These are phyloP conservation scores for Pythium dissimile DNA, from an alignment of 352 stramenopile genomes.

Conservation along the genomic window DNA sequence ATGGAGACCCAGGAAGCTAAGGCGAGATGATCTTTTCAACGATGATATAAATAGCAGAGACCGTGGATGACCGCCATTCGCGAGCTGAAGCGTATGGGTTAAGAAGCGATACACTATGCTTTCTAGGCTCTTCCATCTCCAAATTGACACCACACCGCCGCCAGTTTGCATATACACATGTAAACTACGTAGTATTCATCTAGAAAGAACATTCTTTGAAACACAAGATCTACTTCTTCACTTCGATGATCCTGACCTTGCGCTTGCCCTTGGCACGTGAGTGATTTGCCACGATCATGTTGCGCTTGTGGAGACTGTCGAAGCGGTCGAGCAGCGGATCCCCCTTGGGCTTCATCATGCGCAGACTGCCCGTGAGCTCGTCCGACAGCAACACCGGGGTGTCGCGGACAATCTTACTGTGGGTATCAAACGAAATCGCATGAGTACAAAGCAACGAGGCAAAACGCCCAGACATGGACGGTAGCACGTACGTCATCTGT, in stretches of 20 bases:
- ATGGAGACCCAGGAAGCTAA: too few species aligned
- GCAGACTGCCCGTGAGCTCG: constrained; percentile 78
- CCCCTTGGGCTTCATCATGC: constrained; percentile 76
- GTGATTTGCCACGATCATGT: constrained; percentile 75
- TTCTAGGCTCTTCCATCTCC: too few species aligned
- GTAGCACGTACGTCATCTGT: constrained; percentile 59
- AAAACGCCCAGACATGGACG: background rate
- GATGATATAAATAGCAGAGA: too few species aligned
- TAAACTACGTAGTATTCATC: too few species aligned
- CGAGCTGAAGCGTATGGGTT: too few species aligned
- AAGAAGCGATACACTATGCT: too few species aligned
- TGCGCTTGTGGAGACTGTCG: constrained; percentile 86
- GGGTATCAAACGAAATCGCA: constrained; percentile 4
- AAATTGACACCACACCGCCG: too few species aligned
- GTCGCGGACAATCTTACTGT: constrained; percentile 69
- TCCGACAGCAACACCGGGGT: constrained; percentile 74
- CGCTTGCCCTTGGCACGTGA: constrained; percentile 60
- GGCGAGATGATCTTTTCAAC: too few species aligned
- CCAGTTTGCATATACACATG: too few species aligned
- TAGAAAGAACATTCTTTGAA: background rate
- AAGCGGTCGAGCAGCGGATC: constrained; percentile 78
- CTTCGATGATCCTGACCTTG: constrained; percentile 79
- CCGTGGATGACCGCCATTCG: too few species aligned
- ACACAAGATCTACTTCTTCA: constrained; percentile 51
- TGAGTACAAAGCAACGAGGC: background rate